Evolutionary conservation across 2,329 filamentous ascomycete genomes (phyloP), one percentile per base, ranked within the genome.

Genomic region (Colletotrichum neosansevieriae): DNA sequence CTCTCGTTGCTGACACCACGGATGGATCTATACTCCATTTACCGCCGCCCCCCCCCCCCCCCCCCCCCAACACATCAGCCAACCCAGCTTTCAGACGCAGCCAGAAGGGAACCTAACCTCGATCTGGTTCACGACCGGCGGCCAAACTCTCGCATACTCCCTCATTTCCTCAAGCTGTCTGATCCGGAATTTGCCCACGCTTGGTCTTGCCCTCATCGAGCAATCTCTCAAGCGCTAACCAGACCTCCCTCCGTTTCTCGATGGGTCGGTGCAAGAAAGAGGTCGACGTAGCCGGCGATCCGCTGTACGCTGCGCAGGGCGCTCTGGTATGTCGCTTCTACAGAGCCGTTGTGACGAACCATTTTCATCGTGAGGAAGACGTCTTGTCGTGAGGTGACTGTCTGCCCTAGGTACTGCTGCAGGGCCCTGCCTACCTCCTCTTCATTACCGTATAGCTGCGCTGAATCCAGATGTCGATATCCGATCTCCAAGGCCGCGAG

Each of bases 301-400:
- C 88, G 90, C 72, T 85, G 79, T 38, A 93, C 87, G 71, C 90
- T 92, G 6, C 88, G 86, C 19, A 88, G 73, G 12, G 87, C 79
- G 69, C 84, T 86, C 67, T 86, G 75, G 74, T 92, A 91, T 6
- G 86, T 89, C 24, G 83, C 82, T 6, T 91, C 88, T 3, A 83
- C 79, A 58, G 85, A 85, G 4, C 82, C 83, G 2, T 80, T 83
- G 5, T 86, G 81, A 32, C 78, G 81, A 34, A 90, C 79, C 63
- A 93, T 88, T 79, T 94, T 94, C 66, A 89, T 91, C 0, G 91
- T 93, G 44, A 93, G 78, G 76, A 91, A 94, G 56, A 94, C 74
- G 9, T 92, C 83, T 15, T 83, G 79, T 85, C 5, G 83, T 79
- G 2, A 9, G 21, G 13, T 12, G 9, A 19, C 32, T 7, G 29